phyloP scores from a whole-genome alignment of 305 asterid species.

The Fraxinus xanthoxyloides region DNA sequence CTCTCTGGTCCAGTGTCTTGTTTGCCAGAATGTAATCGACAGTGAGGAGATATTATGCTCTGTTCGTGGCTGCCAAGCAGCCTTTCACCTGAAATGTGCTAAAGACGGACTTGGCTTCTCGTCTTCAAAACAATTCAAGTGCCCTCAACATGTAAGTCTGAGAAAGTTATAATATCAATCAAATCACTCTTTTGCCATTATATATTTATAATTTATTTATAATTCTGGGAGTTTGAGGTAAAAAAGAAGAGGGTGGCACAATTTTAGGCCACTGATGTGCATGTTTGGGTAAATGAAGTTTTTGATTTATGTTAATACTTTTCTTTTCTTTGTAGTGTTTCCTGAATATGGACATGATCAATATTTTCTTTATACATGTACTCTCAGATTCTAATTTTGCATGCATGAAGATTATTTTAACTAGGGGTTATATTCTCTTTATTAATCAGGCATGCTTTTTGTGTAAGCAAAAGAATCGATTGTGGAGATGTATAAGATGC shows the following conservation, averaged over 20 bases:
- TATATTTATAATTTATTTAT: background rate
- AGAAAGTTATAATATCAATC: background rate
- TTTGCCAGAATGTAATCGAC: constrained; percentile 54
- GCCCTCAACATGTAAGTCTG: constrained; percentile 89
- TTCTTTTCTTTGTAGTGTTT: background rate
- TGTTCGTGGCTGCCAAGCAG: constrained; percentile 58
- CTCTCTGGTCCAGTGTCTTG: constrained; percentile 65
- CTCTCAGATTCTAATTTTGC: constrained; percentile 11
- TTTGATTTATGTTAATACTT: background rate
- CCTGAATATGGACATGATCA: constrained; percentile 12
- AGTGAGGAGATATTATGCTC: constrained; percentile 57
- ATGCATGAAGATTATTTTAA: constrained; percentile 7
- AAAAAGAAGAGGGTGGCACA: background rate
- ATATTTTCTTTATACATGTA: background rate
- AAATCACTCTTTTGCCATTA: background rate
- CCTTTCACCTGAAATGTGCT: constrained; percentile 71
- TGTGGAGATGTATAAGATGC: constrained; percentile 80
- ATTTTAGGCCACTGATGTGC: constrained; percentile 2
- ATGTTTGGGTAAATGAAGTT: background rate
- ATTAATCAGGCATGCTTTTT: constrained; percentile 68
- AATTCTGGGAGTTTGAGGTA: background rate
- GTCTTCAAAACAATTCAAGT: constrained; percentile 64
- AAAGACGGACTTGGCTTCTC: constrained; percentile 45
- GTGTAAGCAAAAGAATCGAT: constrained; percentile 64
- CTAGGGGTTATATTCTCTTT: constrained; percentile 25